These are phyloP conservation scores for Lactarius pseudohatsudake DNA, from an alignment of 768 basidiomycete genomes.

Conservation along the genomic window DNA sequence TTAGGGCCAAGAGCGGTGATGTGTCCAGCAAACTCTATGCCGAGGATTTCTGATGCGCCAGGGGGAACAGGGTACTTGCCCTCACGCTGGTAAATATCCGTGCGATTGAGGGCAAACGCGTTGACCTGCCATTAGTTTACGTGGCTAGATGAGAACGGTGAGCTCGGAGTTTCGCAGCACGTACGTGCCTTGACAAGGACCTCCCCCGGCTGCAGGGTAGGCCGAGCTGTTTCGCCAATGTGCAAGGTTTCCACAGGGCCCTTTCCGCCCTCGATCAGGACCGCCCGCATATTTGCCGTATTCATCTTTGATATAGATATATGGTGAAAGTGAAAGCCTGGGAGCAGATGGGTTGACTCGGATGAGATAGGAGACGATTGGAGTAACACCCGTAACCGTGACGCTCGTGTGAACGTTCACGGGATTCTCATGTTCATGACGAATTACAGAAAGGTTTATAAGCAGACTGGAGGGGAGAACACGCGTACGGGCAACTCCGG, in stretches of 20 bases:
- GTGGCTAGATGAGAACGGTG: not conserved
- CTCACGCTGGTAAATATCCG: conserved; percentile 76
- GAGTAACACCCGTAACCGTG: not conserved
- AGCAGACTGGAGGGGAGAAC: too few species aligned
- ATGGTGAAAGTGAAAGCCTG: not conserved
- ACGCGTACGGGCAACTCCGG: too few species aligned
- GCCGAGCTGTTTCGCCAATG: conserved; percentile 68
- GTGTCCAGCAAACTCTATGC: conserved; percentile 85
- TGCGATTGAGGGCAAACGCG: conserved; percentile 86
- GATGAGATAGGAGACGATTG: not conserved
- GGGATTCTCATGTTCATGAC: too few species aligned
- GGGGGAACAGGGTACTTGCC: conserved; percentile 77
- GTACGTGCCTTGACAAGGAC: conserved; percentile 75
- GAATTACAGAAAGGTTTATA: too few species aligned
- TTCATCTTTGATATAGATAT: not conserved
- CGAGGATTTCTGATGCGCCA: conserved; percentile 72
- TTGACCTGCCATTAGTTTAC: conserved; percentile 48
- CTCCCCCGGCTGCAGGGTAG: conserved; percentile 53
- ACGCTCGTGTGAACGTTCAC: not conserved
- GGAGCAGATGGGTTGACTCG: not conserved
- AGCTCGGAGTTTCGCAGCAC: conserved; percentile 17
- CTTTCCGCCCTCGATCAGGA: conserved; percentile 72
- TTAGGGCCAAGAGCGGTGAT: conserved; percentile 41
- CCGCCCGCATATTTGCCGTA: conserved; percentile 40
- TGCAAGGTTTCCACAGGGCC: conserved; percentile 78